Conservation (phyloP, 768 basidiomycete genomes). For the Dendrothele bispora region DNA sequence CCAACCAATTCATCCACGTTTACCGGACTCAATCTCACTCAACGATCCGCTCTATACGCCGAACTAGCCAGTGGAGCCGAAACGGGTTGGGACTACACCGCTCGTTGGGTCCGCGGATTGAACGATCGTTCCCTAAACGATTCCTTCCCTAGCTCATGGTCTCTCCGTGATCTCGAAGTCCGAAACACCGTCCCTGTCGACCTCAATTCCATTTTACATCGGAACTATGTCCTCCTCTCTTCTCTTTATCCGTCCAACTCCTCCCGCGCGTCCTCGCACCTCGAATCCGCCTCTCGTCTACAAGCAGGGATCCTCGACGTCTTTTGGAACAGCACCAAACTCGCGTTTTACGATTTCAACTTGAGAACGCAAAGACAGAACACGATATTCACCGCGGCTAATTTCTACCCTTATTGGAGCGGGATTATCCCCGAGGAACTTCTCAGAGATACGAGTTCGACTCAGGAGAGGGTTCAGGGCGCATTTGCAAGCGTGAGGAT, state of each 20-base stretch:
- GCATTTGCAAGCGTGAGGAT: constrained; percentile 76
- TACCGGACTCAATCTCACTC: constrained; percentile 61
- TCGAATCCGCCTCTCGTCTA: constrained; percentile 52
- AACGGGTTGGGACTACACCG: constrained; percentile 51
- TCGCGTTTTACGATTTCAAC: constrained; percentile 94
- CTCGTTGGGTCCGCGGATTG: constrained; percentile 47
- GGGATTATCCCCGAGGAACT: constrained; percentile 81
- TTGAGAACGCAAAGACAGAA: constrained; percentile 65
- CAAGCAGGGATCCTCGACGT: constrained; percentile 80
- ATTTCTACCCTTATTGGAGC: constrained; percentile 86
- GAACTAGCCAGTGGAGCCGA: constrained; percentile 91
- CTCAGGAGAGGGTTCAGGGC: constrained; percentile 57
- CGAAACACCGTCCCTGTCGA: constrained; percentile 69
- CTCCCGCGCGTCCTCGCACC: constrained; percentile 48
- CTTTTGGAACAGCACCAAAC: constrained; percentile 69
- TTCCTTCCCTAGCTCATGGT: constrained; percentile 35
- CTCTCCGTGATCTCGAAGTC: constrained; percentile 74
- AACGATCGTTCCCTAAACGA: too few relatives aligned
- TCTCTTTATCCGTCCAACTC: constrained; percentile 50
- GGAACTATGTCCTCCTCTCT: constrained; percentile 62
- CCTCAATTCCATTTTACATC: constrained; percentile 85
- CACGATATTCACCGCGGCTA: constrained; percentile 67
- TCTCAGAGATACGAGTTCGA: constrained; percentile 45
- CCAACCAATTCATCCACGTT: constrained; percentile 44
- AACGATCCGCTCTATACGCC: constrained; percentile 69